Base-by-base conservation (phyloP, 805 yeast species). In the Starmerella apicola region DNA sequence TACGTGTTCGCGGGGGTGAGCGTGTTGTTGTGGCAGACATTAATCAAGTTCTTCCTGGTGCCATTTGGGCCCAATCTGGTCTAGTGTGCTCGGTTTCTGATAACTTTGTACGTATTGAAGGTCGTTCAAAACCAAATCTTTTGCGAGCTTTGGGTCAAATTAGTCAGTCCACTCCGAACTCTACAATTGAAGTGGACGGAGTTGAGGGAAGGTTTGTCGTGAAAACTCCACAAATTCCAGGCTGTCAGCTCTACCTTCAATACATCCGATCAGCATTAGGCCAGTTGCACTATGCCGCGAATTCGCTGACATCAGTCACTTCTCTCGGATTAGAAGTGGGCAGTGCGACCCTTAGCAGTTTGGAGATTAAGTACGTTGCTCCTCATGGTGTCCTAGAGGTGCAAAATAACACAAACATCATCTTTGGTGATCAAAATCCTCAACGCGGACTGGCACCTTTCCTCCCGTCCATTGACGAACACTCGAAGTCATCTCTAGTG, bases 381-480 rank as follows among this genome's bases (percentile, higher is more conserved):
- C 44, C 42, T 4, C 26, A 29, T 8, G 49, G 50, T 9, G 41
- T 42, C 1, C 23, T 51, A n/a, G 36, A 37, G 1, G 38, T 52
- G 9, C 36, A 37, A 9, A 42, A 46, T 16, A 47, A 44, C n/a
- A 16, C 36, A n/a, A 30, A 24, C 12, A 39, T 51, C 13, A 28
- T 24, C 10, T 39, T 52, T 16, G 47, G 38, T 4, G 34, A 38
- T 1, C 32, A 19, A 8, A 52, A 52, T 43, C 61, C 50, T 12
- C 60, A 43, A 41, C 20, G 30, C 32, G 33, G 35, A 22, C 45
- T 48, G 39, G 40, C 46, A 34, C 59, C 50, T 13, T 47, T 46
- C 33, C 49, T 45, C 43, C 58, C 52, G 21, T 51, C 44, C 18
- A 41, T 41, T 34, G 49, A 37, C 50, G 57, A 41, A 8, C 39